These are phyloP conservation scores for Mycena vulgaris DNA, from an alignment of 768 basidiomycete species.

Conservation along the genomic window DNA sequence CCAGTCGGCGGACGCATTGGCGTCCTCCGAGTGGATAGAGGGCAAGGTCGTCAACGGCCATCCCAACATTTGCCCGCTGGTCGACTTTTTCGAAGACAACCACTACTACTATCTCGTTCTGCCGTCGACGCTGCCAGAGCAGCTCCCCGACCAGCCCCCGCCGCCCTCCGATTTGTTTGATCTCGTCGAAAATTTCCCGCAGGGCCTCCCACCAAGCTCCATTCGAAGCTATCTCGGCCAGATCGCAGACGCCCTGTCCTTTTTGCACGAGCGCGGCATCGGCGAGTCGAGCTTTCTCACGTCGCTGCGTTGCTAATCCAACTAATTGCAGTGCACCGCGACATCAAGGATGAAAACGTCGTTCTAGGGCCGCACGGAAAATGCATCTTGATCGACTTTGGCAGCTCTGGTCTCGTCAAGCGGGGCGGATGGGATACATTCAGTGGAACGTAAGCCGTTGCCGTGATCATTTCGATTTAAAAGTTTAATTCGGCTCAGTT, in stretches of 20 bases:
- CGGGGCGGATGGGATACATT: conserved; percentile 93
- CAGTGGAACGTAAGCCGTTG: conserved; percentile 86
- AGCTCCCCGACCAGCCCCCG: conserved; percentile 63
- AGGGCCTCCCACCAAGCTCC: conserved; percentile 82
- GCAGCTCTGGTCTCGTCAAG: conserved; percentile 89
- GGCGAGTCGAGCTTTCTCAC: conserved; percentile 60
- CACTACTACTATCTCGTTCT: conserved; percentile 97
- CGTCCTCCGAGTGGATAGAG: conserved; percentile 69
- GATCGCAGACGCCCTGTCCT: conserved; percentile 91
- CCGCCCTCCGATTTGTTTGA: conserved; percentile 93
- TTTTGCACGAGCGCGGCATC: conserved; percentile 93
- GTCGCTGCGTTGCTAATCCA: background rate
- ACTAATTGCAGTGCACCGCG: conserved; percentile 83
- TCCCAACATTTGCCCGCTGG: conserved; percentile 93
- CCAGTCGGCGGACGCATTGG: conserved; percentile 23
- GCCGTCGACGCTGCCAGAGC: conserved; percentile 80
- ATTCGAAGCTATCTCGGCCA: conserved; percentile 92
- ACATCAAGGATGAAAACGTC: conserved; percentile 98
- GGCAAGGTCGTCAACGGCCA: conserved; percentile 87
- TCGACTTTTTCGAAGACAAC: conserved; percentile 97
- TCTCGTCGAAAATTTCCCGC: conserved; percentile 90
- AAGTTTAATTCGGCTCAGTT: conserved; percentile 56
- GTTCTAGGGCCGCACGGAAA: conserved; percentile 85
- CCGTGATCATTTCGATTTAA: conserved; percentile 4
- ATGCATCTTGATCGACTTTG: conserved; percentile 97